Conservation (phyloP, 2,329 filamentous ascomycete species). For the Stenocarpella maydis region DNA sequence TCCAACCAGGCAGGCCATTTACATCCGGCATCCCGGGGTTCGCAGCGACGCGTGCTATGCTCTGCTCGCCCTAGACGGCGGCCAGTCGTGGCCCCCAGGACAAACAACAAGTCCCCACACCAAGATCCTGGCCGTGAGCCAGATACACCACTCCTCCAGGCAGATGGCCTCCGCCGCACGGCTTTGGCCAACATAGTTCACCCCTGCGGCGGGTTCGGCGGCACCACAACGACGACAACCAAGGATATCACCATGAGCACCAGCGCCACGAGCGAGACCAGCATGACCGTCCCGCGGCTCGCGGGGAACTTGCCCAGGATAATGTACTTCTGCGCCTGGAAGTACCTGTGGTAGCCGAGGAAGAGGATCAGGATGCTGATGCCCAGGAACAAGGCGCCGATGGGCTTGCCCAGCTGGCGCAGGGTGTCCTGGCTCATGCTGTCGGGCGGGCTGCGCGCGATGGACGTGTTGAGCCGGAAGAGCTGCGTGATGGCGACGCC, state of each 20-base stretch:
- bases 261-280: slow-evolving; percentile 72
- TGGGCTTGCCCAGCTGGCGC: slow-evolving; percentile 73
- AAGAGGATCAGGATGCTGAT: slow-evolving; percentile 79
- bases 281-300: slow-evolving; percentile 68
- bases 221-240: slow-evolving; percentile 30
- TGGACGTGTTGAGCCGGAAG: slow-evolving; percentile 79
- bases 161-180: neutral
- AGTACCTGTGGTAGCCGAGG: slow-evolving; percentile 81
- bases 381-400: slow-evolving; percentile 79
- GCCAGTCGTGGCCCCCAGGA: neutral
- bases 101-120: neutral
- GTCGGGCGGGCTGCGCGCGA: slow-evolving; percentile 47
- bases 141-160: neutral
- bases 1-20: neutral
- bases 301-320: slow-evolving; percentile 71
- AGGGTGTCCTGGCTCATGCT: slow-evolving; percentile 54
- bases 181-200: neutral
- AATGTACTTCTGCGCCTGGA: slow-evolving; percentile 81
- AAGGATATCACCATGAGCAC: slow-evolving; percentile 68
- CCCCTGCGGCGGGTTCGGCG: neutral
- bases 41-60: slow-evolving; percentile 1
- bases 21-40: neutral
- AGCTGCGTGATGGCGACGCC: slow-evolving; percentile 86
- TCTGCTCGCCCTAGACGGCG: neutral
- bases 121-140: neutral